Base-by-base conservation (phyloP, 352 stramenopile species). In the Bremia lactucae region DNA sequence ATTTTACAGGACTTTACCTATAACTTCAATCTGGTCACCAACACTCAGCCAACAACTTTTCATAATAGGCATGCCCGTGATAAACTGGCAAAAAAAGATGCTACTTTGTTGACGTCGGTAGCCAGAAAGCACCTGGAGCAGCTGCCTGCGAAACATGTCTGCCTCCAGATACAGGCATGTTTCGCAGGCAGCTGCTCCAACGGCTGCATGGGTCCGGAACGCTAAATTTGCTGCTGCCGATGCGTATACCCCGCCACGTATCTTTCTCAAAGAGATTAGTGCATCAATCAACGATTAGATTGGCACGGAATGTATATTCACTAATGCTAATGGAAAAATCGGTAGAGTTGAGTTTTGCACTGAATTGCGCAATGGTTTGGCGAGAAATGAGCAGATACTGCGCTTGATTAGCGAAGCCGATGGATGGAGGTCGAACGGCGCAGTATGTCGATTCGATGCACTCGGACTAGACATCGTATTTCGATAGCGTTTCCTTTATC, bases 61-160 rank as follows among this genome's bases (percentile, higher is more conserved):
- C 5, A 15, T 33, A 16, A 13, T 29, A 21, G 50, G 39, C 28
- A 57, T 6, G 3, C n/a, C 22, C 16, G 35, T 67, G 16, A 90
- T 62, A 42, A 87, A 91, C 43, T 92, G 78, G 9, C 80, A 78
- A 45, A 95, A 93, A 56, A 87, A 77, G 40, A 93, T 88, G 43
- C 63, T 71, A 40, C 62, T 81, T 38, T 65, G 68, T 41, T 90
- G 56, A 18, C 80, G 68, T 2, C 78, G 69, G 58, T 86, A 92
- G 42, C 48, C 68, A 14, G 78, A 79, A 4, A 95, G 70, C 22
- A 76, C 63, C 42, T 86, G 74, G 31, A 95, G 64, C 14, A 69
- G 75, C 43, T 61, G 64, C 11, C 62, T 50, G 31, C 59, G 39
- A 45, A 77, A 83, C 13, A 59, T 52, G 6, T 76, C 74, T 4